phyloP scores from a whole-genome alignment of 495 filamentous ascomycete genomes.

The Penicillium herquei region DNA sequence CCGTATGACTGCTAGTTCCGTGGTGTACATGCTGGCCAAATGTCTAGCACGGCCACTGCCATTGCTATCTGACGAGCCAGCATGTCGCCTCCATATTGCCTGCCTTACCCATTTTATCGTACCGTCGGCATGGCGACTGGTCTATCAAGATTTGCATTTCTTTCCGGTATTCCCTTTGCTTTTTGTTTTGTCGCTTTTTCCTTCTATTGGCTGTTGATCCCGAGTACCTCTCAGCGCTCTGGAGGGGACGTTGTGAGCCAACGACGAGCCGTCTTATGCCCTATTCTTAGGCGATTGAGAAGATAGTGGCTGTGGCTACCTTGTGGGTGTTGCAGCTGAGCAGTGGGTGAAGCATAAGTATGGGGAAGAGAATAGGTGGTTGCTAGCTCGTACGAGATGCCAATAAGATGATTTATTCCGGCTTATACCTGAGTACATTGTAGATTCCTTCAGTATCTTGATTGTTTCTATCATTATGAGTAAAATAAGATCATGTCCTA shows the following conservation, averaged over 20 bases:
- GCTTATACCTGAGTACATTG: background rate
- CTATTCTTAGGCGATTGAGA: background rate
- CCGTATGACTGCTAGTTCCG: background rate
- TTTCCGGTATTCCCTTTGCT: slow-evolving; percentile 7
- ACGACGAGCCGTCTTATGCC: too few relatives aligned
- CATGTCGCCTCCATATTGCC: slow-evolving; percentile 1
- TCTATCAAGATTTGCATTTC: slow-evolving; percentile 5
- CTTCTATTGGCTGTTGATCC: slow-evolving; percentile 11
- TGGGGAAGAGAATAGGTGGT: slow-evolving; percentile 1
- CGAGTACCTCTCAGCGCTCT: background rate
- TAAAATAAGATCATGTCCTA: background rate
- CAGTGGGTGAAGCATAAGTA: background rate
- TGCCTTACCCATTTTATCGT: background rate
- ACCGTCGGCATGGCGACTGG: background rate
- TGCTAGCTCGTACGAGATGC: slow-evolving; percentile 17
- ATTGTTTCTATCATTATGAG: background rate
- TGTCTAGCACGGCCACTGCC: slow-evolving; percentile 7
- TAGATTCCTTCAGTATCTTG: too few relatives aligned
- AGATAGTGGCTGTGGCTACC: background rate
- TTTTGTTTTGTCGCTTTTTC: slow-evolving; percentile 4
- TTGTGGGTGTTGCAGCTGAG: background rate
- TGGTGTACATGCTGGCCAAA: background rate
- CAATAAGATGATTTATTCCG: slow-evolving; percentile 10
- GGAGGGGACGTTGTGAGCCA: background rate
- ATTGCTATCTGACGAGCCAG: background rate